Conservation (phyloP, 257 asterid genomes). For the Lycium ferocissimum region DNA sequence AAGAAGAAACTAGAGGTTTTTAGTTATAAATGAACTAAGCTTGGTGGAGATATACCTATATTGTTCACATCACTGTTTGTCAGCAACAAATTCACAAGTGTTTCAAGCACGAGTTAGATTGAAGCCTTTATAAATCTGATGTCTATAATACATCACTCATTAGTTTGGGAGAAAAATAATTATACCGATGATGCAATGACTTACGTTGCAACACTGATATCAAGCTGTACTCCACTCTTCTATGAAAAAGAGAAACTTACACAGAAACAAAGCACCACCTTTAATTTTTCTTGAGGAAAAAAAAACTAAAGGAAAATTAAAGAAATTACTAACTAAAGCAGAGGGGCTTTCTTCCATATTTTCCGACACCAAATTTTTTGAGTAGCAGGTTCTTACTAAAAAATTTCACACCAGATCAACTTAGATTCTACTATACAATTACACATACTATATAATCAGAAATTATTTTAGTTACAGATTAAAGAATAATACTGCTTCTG, state of each 20-base stretch:
- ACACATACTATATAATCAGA: not conserved
- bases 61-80: not conserved
- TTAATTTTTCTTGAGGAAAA: not conserved
- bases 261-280: not conserved
- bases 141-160: not conserved
- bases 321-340: not conserved
- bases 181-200: not conserved
- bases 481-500: no score
- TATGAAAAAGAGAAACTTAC: not conserved
- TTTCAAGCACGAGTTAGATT: conserved; percentile 12
- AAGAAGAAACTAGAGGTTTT: conserved; percentile 8
- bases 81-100: not conserved
- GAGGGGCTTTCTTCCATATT: not conserved
- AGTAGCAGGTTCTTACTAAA: not conserved
- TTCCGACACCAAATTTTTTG: not conserved
- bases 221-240: not conserved
- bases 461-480: no score
- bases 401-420: not conserved
- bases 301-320: no score
- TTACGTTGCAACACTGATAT: conserved; percentile 20
- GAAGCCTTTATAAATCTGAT: conserved; percentile 13
- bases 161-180: not conserved
- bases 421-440: not conserved
- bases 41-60: not conserved
- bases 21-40: conserved; percentile 1